Conservation (phyloP, 2,329 filamentous ascomycete species). For the Nigrospora osmanthi region DNA sequence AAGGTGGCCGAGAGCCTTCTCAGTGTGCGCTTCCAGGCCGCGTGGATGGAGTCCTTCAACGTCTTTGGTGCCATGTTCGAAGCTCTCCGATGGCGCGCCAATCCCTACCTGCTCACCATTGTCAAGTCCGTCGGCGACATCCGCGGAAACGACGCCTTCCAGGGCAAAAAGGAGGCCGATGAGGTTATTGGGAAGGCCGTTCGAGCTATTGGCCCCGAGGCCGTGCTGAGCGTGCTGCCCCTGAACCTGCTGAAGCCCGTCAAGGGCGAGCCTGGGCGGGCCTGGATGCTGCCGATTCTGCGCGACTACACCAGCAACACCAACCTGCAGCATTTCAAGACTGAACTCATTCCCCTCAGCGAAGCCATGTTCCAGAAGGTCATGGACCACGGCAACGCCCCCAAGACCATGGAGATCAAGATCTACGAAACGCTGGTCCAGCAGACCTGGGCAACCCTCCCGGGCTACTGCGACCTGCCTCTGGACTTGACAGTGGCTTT, state of each 20-base stretch:
- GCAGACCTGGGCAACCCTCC: constrained; percentile 89
- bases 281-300: constrained; percentile 90
- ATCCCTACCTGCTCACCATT: constrained; percentile 68
- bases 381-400: constrained; percentile 68
- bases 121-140: constrained; percentile 79
- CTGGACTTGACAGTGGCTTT: constrained; percentile 71
- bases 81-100: constrained; percentile 73
- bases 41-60: constrained; percentile 91
- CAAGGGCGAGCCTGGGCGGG: constrained; percentile 72
- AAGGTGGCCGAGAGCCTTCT: constrained; percentile 67
- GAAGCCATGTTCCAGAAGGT: constrained; percentile 85
- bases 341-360: constrained; percentile 82
- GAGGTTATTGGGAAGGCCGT: constrained; percentile 83
- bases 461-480: constrained; percentile 90
- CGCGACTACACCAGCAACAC: constrained; percentile 89
- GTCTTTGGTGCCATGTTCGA: constrained; percentile 85
- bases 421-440: constrained; percentile 88
- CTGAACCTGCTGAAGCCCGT: constrained; percentile 76
- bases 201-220: constrained; percentile 80
- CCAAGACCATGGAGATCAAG: constrained; percentile 94
- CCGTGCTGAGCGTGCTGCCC: constrained; percentile 74
- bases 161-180: constrained; percentile 91
- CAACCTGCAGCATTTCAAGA: constrained; percentile 73
- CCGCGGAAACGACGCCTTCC: constrained; percentile 78
- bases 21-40: constrained; percentile 84